Base-by-base conservation (phyloP, 345 rosid genomes). In the Gossypium stocksii region DNA sequence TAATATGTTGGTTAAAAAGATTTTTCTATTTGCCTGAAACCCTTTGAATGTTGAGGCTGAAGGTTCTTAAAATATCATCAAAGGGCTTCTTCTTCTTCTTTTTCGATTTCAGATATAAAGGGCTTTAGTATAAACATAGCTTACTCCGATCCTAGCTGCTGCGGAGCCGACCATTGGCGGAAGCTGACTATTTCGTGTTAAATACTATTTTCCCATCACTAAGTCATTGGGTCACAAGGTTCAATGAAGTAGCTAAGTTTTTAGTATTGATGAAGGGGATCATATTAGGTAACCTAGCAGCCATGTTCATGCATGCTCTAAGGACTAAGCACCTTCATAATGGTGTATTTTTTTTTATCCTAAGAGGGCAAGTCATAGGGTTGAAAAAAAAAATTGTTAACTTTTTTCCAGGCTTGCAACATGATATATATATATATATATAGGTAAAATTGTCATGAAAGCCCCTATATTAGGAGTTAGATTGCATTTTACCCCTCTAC, bases 111-210 rank as follows among this genome's bases (percentile, higher is more conserved):
- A 1, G 16, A 3, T 41, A 11, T 13, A 2, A 29, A 27, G 45
- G 73, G 45, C 11, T 69, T 52, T 29, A 17, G 4, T 29, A 29
- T 51, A 27, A 27, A 25, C 16, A 70, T 59, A 29, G 73, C 73
- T 52, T 52, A 70, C 53, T 70, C 73, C 3, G 73, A 46, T 29
- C 61, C 61, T 13, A 70, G 73, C 60, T 45, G 17, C 17, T 25
- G 73, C 3, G 46, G 73, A 27, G 2, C 2, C 16, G 73, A 60
- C 60, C 73, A 70, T 52, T 52, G 61, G 53, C 1, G 11, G 46
- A 5, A 4, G 45, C 43, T 46, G 2, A 9, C 16, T 25, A 25
- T 34, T 16, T 8, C 60, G 15, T 49, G 3, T 7, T 45, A 6
- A 45, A 46, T 19, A 66, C 11, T 19, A 34, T 66, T 44, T 43